Base-by-base conservation (phyloP, 2,329 filamentous ascomycete genomes). In the Decorospora gaudefroyi region DNA sequence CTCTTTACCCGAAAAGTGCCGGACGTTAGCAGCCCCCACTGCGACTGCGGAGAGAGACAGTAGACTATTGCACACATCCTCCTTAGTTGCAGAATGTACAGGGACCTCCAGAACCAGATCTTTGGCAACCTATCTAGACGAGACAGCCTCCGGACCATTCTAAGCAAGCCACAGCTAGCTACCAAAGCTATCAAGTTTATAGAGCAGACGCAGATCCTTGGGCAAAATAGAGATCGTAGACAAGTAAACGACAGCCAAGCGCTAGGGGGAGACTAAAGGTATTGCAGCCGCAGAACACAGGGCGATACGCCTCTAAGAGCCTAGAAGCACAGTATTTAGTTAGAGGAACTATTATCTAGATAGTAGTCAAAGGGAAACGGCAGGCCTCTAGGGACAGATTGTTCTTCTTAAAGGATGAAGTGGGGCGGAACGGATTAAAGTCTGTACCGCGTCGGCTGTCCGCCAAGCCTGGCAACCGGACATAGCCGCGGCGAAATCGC, bases 121-220 rank as follows among this genome's bases (percentile, higher is more conserved):
- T 53, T 59, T 22, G 42, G 35, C 23, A 16, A 37, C 54, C 49
- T 53, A 5, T 35, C 37, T 9, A 37, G 46, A 51, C 49, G 46
- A 41, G 12, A 57, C 37, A 49, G 51, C 40, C 40, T 57, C 39
- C 25, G 26, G 39, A 29, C 42, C 9, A 50, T 55, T 26, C 36
- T 57, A 26, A 49, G 27, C 26, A 46, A 39, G 40, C 51, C 18
- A 37, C 33, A 55, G 42, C 33, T 55, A 40, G 37, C 40, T n/a
- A 42, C 44, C 22, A 51, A 54, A 54, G 46, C 52, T n/a, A 53
- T 51, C 46, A 1, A 55, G 28, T 49, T 28, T 49, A 22, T 57
- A 40, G 48, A 56, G 26, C 43, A 57, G 31, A 46, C 45, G 51
- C 44, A 55, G 53, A 59, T 57, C 48, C 46, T 59, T 56, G 27